phyloP scores from a whole-genome alignment of 176 grass and related monocot species.

The Saccharum spontaneum region DNA sequence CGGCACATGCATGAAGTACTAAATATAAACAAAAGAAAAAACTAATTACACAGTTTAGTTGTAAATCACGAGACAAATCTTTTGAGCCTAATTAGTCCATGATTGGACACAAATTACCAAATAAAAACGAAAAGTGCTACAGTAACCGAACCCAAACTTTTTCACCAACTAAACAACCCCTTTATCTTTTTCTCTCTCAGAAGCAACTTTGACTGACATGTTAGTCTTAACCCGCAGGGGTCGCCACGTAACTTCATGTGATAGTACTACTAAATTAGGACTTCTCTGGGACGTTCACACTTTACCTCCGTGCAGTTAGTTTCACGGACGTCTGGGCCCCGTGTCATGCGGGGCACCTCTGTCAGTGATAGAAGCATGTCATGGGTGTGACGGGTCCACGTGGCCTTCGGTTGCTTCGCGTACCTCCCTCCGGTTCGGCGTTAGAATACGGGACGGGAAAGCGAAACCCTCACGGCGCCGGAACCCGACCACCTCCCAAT shows the following conservation, averaged over 20 bases:
- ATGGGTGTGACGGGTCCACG: neutral
- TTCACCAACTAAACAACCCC: too few relatives aligned
- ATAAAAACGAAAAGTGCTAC: too few relatives aligned
- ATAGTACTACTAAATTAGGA: neutral
- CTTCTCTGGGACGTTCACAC: neutral
- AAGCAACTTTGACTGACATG: neutral
- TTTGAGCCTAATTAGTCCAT: too few relatives aligned
- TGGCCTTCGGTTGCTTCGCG: neutral
- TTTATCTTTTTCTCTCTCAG: too few relatives aligned
- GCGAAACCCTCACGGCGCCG: constrained; percentile 31
- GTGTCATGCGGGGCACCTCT: rapidly evolving
- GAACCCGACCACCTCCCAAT: neutral
- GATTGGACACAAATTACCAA: too few relatives aligned
- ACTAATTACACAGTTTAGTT: too few relatives aligned
- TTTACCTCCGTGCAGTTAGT: rapidly evolving
- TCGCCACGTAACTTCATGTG: neutral
- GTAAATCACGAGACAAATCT: too few relatives aligned
- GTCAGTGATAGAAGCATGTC: neutral
- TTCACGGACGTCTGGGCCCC: neutral
- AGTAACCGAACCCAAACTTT: too few relatives aligned
- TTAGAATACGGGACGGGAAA: constrained; percentile 31
- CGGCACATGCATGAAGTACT: too few relatives aligned
- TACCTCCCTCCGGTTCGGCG: neutral
- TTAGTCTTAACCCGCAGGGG: neutral
- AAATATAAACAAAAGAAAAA: too few relatives aligned